Evolutionary conservation across 768 basidiomycete genomes (phyloP), one percentile per base, ranked within the genome.

Genomic region (Boletus pseudopeckii): DNA sequence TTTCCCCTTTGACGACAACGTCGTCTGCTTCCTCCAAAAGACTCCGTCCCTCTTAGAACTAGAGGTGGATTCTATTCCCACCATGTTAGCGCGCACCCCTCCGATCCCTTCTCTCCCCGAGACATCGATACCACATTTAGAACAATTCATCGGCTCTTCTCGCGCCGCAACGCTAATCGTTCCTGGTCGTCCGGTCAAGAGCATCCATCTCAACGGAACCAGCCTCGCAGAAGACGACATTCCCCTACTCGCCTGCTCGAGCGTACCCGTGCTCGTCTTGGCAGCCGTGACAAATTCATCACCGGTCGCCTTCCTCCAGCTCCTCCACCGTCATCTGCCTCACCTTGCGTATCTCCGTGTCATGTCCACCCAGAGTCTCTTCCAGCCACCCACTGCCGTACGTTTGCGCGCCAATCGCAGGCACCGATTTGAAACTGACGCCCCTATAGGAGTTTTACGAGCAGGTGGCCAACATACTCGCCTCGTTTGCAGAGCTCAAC

Each of bases 271-370:
- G 38, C 70, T 76, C 56, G 75, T 84, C 48, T 70, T 91, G 38
- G 81, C 78, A 50, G 81, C 83, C 7, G 79, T 80, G 34, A 86
- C 84, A 17, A 80, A 75, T 62, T 75, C 79, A 38, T 72, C 80
- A 34, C 83, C 85, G 9, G 72, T 83, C 15, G 68, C 77, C n/a
- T 74, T 88, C 42, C 74, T 90, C 43, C 75, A 77, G 52, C 69
- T 73, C 30, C 76, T 90, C 52, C 79, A 80, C 37, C 72, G 70
- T 45, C 76, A 79, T 56, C 77, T 89, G 68, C 80, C 82, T 8
- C 73, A 77, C 62, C 77, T 90, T 42, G 77, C 77, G 30, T 86
- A 83, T 69, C 80, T 90, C 50, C 81, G 85, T 44, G 73, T 90
- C 64, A 84, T 84, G 70, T 69, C 80, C 39, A 83, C 77, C 5